A percentile compares a stretch with the other conserved stretches of the same genome.
Conservation (phyloP, 306 rosid species). For the Abrus pulchellus region DNA sequence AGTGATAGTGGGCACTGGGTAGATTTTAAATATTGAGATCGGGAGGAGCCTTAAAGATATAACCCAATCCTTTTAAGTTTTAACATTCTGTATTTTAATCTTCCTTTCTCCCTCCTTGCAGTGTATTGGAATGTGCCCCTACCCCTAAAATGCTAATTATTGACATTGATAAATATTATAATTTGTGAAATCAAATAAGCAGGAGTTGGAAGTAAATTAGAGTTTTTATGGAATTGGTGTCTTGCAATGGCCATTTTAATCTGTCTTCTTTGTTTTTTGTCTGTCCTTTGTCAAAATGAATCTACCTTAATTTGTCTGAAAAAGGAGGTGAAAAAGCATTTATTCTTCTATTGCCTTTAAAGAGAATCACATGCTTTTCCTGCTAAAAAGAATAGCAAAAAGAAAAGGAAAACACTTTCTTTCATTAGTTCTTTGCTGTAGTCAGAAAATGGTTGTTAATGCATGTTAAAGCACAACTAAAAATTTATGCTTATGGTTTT, state of each 20-base stretch:
- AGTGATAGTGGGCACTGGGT: slow-evolving; percentile 36
- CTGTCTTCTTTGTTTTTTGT: slow-evolving; percentile 9
- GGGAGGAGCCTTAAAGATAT: slow-evolving; percentile 16
- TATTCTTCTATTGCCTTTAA: slow-evolving; percentile 12
- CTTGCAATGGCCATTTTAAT: slow-evolving; percentile 10
- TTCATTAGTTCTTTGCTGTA: slow-evolving; percentile 19
- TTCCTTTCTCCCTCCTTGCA: slow-evolving; percentile 8
- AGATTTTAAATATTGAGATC: slow-evolving; percentile 12
- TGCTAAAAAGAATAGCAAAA: slow-evolving; percentile 5
- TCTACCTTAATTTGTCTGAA: not conserved
- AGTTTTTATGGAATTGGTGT: slow-evolving; percentile 30
- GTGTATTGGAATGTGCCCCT: slow-evolving; percentile 3
- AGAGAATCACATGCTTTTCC: slow-evolving; percentile 37
- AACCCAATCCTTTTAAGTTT: slow-evolving; percentile 13
- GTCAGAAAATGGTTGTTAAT: slow-evolving; percentile 19
- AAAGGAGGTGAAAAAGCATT: slow-evolving; percentile 24
- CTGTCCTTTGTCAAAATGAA: not conserved
- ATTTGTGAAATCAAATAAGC: slow-evolving; percentile 30
- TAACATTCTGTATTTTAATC: not conserved
- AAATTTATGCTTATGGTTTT: slow-evolving; percentile 12
- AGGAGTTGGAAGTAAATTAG: not conserved
- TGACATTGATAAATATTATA: slow-evolving; percentile 15
- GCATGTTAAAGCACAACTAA: not conserved
- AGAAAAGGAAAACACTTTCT: slow-evolving; percentile 27
- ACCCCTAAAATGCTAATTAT: slow-evolving; percentile 27